Percentiles rank a stretch among this genome's conserved stretches.
Evolutionary conservation across 1,139 yeast genomes (phyloP).

Genomic region (Candida sp.): DNA sequence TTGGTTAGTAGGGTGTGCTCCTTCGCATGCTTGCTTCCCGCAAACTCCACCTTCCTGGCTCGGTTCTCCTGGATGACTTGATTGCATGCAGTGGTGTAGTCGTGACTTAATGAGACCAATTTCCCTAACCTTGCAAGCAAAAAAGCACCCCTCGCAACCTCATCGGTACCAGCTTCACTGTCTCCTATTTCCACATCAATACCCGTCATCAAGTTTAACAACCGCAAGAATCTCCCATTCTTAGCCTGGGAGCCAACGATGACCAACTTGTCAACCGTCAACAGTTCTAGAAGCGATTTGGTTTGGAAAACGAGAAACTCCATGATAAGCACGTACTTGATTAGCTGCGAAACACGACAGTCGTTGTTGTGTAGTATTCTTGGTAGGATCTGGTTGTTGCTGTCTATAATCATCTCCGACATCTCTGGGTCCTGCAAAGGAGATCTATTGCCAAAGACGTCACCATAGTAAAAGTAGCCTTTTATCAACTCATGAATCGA

Average conservation of each 20-base stretch:
- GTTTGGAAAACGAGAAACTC: constrained; percentile 59
- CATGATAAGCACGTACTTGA: constrained; percentile 45
- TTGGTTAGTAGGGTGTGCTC: constrained; percentile 14
- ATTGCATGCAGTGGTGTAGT: constrained; percentile 9
- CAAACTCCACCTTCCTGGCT: not conserved
- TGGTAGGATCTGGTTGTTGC: constrained; percentile 33
- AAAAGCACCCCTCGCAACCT: constrained; percentile 44
- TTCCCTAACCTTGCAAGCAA: constrained; percentile 23
- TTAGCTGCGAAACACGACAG: constrained; percentile 23
- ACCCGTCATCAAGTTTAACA: constrained; percentile 27
- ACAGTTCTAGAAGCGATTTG: constrained; percentile 31
- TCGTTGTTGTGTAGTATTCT: constrained; percentile 2
- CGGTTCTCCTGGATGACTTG: constrained; percentile 2
- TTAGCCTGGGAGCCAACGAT: constrained; percentile 58
- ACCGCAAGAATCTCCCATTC: constrained; percentile 42
- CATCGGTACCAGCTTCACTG: constrained; percentile 17
- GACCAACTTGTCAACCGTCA: constrained; percentile 27
- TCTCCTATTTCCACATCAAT: constrained; percentile 23
- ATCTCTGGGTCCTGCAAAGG: constrained; percentile 55
- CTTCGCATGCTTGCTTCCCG: not conserved
- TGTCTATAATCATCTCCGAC: constrained; percentile 53
- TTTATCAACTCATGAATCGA: constrained; percentile 36
- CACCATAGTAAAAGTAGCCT: constrained; percentile 54
- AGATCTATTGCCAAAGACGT: constrained; percentile 58
- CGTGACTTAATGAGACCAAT: not conserved